A percentile compares a stretch with the other conserved stretches of the same genome.
Evolutionary conservation across 2,329 filamentous ascomycete genomes (phyloP).

Genomic region (Pseudogymnoascus verrucosus): DNA sequence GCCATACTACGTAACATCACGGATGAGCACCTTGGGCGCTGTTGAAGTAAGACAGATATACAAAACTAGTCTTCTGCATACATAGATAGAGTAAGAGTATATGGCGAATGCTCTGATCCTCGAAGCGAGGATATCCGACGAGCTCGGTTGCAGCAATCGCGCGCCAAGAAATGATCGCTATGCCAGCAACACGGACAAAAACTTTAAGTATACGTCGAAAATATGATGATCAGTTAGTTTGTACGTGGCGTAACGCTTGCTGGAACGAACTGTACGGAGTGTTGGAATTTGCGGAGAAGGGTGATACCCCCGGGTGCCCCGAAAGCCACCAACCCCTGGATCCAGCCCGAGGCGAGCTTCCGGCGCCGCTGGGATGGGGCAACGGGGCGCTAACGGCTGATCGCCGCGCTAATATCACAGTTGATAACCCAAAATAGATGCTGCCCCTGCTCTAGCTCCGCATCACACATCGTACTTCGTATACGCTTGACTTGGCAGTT

Average conservation of each 20-base stretch:
- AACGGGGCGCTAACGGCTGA: not conserved
- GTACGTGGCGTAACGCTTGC: not conserved
- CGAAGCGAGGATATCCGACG: not conserved
- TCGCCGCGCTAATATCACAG: not conserved
- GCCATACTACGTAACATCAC: not conserved
- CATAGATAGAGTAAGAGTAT: not conserved
- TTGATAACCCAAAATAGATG: not conserved
- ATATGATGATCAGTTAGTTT: not conserved
- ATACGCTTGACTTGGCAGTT: not conserved
- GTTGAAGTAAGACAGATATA: not conserved
- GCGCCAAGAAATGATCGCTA: not conserved
- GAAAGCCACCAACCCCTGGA: not conserved
- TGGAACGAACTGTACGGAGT: not conserved
- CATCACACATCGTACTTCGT: not conserved
- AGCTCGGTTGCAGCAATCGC: slow-evolving; percentile 6
- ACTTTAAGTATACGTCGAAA: slow-evolving; percentile 6
- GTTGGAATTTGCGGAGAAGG: not conserved
- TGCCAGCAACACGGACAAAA: not conserved
- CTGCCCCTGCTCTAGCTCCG: not conserved
- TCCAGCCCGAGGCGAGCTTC: not conserved
- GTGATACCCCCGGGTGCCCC: not conserved
- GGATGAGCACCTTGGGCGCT: not conserved
- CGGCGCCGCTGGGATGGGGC: not conserved
- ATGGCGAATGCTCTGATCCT: not conserved
- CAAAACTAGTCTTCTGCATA: not conserved